A percentile compares a stretch with the other conserved stretches of the same genome.
phyloP scores from a whole-genome alignment of 345 rosid species.

The Lepidium sativum region DNA sequence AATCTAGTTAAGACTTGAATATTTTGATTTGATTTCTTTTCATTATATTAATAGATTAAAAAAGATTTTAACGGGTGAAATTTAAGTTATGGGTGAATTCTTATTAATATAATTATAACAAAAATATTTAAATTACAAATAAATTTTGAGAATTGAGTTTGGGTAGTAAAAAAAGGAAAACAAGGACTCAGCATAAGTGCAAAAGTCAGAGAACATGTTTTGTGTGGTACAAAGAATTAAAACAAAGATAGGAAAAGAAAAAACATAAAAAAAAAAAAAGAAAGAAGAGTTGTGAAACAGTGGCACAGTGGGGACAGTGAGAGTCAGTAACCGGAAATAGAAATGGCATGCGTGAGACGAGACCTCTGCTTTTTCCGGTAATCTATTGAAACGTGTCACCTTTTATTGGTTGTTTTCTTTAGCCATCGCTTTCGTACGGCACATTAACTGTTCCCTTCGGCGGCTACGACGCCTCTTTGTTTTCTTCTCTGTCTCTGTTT shows the following conservation, averaged over 20 bases:
- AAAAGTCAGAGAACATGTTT: conserved; percentile 13
- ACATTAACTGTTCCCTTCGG: conserved; percentile 38
- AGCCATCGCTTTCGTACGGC: conserved; percentile 39
- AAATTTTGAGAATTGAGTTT: neutral
- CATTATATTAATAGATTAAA: no score
- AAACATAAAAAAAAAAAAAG: neutral
- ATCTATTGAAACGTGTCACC: neutral
- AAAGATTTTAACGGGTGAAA: no score
- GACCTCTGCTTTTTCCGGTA: conserved; percentile 6
- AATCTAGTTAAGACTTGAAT: no score
- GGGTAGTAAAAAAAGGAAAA: neutral
- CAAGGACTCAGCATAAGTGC: conserved; percentile 1
- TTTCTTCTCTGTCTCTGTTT: conserved; percentile 13
- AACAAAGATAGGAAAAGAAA: conserved; percentile 9
- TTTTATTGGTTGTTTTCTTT: conserved; percentile 10
- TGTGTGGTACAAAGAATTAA: conserved; percentile 9
- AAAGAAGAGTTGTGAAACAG: conserved; percentile 5
- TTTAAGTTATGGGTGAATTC: no score
- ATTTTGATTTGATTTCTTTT: no score
- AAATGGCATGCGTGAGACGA: conserved; percentile 21
- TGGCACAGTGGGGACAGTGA: conserved; percentile 16
- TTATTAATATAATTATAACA: no score
- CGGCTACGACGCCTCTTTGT: conserved; percentile 51
- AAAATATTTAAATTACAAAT: no score
- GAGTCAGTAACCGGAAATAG: conserved; percentile 16